Percentiles rank a stretch among this genome's conserved stretches.
phyloP scores from a whole-genome alignment of 1,139 yeast species.

The Hansenula anomala region DNA sequence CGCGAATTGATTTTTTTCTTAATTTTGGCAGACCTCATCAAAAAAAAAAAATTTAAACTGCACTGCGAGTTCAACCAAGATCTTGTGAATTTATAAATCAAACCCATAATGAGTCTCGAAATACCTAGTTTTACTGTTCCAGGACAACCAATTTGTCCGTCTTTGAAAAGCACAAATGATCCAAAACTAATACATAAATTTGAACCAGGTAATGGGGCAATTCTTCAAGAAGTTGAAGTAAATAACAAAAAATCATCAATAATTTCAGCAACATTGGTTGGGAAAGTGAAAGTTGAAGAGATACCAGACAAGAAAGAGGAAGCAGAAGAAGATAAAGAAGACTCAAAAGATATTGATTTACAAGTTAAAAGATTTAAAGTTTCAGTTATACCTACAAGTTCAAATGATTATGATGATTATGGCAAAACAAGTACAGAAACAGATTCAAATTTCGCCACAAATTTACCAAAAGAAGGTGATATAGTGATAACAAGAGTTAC shows the following conservation, averaged over 20 bases:
- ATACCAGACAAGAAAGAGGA: slow-evolving; percentile 17
- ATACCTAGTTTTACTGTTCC: slow-evolving; percentile 52
- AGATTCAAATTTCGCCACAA: slow-evolving; percentile 36
- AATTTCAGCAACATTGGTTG: slow-evolving; percentile 66
- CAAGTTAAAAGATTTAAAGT: slow-evolving; percentile 15
- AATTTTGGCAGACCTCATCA: too few species aligned
- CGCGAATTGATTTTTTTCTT: too few species aligned
- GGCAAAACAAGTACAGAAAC: slow-evolving; percentile 13
- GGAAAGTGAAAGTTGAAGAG: slow-evolving; percentile 40
- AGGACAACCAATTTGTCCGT: slow-evolving; percentile 63
- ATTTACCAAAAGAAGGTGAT: slow-evolving; percentile 82
- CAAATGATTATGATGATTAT: slow-evolving; percentile 13
- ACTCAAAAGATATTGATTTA: slow-evolving; percentile 4
- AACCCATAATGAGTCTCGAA: slow-evolving; percentile 17
- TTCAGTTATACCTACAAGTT: slow-evolving; percentile 14
- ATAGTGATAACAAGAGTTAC: slow-evolving; percentile 74
- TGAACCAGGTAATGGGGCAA: slow-evolving; percentile 44
- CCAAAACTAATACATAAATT: slow-evolving; percentile 31
- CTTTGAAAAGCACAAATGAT: slow-evolving; percentile 21
- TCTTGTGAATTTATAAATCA: too few species aligned
- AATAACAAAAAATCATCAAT: slow-evolving; percentile 29
- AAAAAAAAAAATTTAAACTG: too few species aligned
- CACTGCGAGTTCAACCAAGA: too few species aligned
- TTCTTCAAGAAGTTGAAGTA: slow-evolving; percentile 21
- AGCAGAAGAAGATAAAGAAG: slow-evolving; percentile 6